Evolutionary conservation across 2,329 filamentous ascomycete species (phyloP).

Genomic region (Claviceps cyperi): DNA sequence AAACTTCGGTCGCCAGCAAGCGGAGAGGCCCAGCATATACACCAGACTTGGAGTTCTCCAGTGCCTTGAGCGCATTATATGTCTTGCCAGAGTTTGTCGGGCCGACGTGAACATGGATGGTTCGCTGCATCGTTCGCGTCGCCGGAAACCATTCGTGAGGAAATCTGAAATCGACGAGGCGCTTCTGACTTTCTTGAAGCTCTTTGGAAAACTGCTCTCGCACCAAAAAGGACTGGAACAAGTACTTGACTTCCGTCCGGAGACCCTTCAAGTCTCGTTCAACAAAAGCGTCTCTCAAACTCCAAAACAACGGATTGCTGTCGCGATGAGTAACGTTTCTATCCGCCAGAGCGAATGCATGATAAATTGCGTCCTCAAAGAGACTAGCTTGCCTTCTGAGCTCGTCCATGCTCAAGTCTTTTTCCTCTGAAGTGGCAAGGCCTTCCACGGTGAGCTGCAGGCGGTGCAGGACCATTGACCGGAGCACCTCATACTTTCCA

Average conservation of each 20-base stretch:
- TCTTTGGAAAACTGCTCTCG: constrained; percentile 40
- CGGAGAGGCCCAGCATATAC: constrained; percentile 86
- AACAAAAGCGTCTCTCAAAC: constrained; percentile 46
- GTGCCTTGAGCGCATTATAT: constrained; percentile 75
- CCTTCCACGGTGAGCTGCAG: constrained; percentile 22
- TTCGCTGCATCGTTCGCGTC: constrained; percentile 66
- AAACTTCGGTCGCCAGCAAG: constrained; percentile 88
- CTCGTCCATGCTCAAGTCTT: constrained; percentile 21
- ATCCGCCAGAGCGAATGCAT: constrained; percentile 31
- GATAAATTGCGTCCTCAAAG: constrained; percentile 30
- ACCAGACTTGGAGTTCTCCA: constrained; percentile 62
- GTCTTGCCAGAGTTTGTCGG: constrained; percentile 98
- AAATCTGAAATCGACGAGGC: constrained; percentile 69
- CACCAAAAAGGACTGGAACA: constrained; percentile 53
- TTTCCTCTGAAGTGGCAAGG: constrained; percentile 12
- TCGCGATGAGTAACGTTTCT: constrained; percentile 21
- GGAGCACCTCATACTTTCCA: constrained; percentile 19
- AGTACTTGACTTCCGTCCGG: constrained; percentile 44
- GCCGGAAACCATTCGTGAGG: constrained; percentile 87
- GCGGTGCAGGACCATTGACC: constrained; percentile 20
- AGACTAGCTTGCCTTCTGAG: constrained; percentile 28
- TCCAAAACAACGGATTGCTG: constrained; percentile 41
- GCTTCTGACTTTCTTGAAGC: constrained; percentile 43
- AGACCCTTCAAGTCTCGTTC: constrained; percentile 35
- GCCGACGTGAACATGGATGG: constrained; percentile 82